phyloP scores from a whole-genome alignment of 202 grass and related monocot species.

The Saccharum hybrid region DNA sequence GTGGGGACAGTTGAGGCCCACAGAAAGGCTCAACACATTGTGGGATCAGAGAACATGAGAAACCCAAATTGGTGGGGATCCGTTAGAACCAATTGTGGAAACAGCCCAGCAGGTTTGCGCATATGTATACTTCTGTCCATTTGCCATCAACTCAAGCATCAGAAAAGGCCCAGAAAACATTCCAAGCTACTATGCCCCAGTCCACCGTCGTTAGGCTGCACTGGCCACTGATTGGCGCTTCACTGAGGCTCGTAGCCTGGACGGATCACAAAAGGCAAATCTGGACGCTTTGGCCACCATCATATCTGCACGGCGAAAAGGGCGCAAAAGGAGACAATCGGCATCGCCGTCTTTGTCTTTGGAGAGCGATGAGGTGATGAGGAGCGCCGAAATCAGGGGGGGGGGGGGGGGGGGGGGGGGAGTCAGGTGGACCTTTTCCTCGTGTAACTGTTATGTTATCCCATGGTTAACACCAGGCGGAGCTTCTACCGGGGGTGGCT shows the following conservation, averaged over 20 bases:
- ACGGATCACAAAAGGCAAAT: slow-evolving; percentile 37
- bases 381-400: not conserved
- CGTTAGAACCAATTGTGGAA: not conserved
- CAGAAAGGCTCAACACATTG: not conserved
- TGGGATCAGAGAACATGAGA: not conserved
- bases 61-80: not conserved
- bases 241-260: not conserved
- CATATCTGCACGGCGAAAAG: slow-evolving; percentile 42
- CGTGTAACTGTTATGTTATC: not conserved
- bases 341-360: slow-evolving; percentile 16
- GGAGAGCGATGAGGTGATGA: not conserved
- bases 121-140: too few relatives aligned
- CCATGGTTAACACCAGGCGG: not conserved
- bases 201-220: not conserved
- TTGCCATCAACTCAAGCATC: not conserved
- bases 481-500: not conserved
- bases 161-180: slow-evolving; percentile 14
- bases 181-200: not conserved
- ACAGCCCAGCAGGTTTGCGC: not conserved
- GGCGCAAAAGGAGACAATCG: slow-evolving; percentile 4
- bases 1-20: not conserved
- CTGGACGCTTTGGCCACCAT: slow-evolving; percentile 40
- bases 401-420: too few relatives aligned
- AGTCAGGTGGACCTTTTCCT: slow-evolving; percentile 7
- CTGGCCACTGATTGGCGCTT: not conserved